Percentiles rank a stretch among this genome's conserved stretches.
Conservation (phyloP, 371 early-diverging fungal species). For the Umbelopsis sp. region DNA sequence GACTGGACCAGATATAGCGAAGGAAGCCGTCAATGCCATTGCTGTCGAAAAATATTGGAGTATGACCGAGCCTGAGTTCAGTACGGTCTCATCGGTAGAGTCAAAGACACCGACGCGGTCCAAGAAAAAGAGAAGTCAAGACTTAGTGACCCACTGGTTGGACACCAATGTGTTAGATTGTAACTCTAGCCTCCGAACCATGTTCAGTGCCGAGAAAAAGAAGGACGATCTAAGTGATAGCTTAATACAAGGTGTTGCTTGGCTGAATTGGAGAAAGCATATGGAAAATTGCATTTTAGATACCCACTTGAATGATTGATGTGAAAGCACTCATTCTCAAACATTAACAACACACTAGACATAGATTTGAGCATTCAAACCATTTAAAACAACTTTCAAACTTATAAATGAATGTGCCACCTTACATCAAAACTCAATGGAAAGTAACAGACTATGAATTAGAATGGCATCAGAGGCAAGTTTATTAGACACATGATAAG, state of each 20-base stretch:
- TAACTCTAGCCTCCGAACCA: conserved; percentile 27
- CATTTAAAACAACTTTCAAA: too few species aligned
- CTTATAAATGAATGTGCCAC: too few species aligned
- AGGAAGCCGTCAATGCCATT: conserved; percentile 4
- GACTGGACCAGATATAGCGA: not conserved
- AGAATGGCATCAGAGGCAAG: too few species aligned
- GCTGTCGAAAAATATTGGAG: conserved; percentile 12
- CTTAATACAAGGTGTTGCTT: conserved; percentile 69
- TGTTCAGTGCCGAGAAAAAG: conserved; percentile 58
- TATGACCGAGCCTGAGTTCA: not conserved
- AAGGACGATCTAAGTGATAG: conserved; percentile 79
- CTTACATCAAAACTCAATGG: too few species aligned
- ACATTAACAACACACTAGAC: too few species aligned
- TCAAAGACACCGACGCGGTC: not conserved
- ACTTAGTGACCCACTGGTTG: conserved; percentile 48
- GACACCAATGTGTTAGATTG: conserved; percentile 28
- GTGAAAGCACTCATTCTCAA: not conserved
- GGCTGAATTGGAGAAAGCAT: conserved; percentile 62
- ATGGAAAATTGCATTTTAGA: conserved; percentile 15
- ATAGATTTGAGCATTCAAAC: too few species aligned
- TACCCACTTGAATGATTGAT: not conserved
- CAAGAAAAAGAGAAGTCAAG: conserved; percentile 32
- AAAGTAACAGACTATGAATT: too few species aligned
- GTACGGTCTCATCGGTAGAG: not conserved
- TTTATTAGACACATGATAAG: too few species aligned